A percentile compares a stretch with the other conserved stretches of the same genome.
phyloP scores from a whole-genome alignment of 1,284 basidiomycete species.

The Stygiomarasmius scandens region DNA sequence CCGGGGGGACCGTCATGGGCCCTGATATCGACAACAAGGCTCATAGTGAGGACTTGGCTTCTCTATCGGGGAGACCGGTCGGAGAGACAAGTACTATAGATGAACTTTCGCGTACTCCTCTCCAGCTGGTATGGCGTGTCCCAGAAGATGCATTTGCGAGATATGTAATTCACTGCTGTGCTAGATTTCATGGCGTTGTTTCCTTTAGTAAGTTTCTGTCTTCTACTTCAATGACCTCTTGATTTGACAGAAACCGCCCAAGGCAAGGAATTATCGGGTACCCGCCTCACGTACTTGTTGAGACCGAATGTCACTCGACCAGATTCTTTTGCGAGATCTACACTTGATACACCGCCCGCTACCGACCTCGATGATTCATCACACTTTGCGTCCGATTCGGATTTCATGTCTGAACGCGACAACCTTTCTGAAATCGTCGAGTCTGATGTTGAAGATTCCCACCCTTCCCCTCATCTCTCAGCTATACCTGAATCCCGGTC shows the following conservation, averaged over 20 bases:
- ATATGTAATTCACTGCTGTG: conserved; percentile 80
- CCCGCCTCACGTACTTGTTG: conserved; percentile 74
- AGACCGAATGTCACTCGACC: conserved; percentile 73
- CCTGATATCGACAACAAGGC: conserved; percentile 32
- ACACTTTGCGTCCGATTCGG: conserved; percentile 53
- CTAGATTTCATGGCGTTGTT: conserved; percentile 75
- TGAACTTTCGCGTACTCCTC: conserved; percentile 66
- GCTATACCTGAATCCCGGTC: conserved; percentile 40
- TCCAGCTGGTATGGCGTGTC: conserved; percentile 72
- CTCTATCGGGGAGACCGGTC: conserved; percentile 46
- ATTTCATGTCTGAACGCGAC: conserved; percentile 44
- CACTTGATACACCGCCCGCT: conserved; percentile 69
- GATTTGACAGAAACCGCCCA: not conserved
- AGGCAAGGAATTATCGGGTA: conserved; percentile 70
- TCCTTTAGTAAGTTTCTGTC: conserved; percentile 69
- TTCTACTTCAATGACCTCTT: conserved; percentile 4
- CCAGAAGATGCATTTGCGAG: conserved; percentile 70
- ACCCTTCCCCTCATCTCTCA: conserved; percentile 25
- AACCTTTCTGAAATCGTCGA: conserved; percentile 36
- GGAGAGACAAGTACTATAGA: conserved; percentile 56
- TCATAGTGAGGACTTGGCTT: conserved; percentile 24
- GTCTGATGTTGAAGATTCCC: conserved; percentile 43
- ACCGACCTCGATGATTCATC: conserved; percentile 67
- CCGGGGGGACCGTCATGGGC: conserved; percentile 55
- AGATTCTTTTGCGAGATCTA: conserved; percentile 42